These are phyloP conservation scores for Pythium chondricola DNA, from an alignment of 352 stramenopile species.

Conservation along the genomic window DNA sequence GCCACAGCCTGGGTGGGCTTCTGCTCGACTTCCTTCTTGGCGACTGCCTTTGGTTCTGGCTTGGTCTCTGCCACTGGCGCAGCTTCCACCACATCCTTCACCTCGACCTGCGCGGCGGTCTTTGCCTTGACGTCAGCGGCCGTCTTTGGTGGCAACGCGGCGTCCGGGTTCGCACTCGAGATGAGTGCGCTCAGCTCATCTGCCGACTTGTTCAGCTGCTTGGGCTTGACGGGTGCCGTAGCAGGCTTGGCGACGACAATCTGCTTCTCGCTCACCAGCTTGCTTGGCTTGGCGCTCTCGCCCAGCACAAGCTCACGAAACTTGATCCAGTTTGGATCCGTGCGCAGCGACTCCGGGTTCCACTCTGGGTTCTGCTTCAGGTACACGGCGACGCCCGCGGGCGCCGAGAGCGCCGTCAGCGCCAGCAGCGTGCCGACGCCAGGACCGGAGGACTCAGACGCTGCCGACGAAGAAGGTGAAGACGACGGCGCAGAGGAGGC, in stretches of 20 bases:
- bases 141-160: conserved; percentile 12
- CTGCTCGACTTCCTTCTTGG: conserved; percentile 16
- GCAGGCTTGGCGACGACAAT: conserved; percentile 6
- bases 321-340: conserved; percentile 61
- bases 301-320: conserved; percentile 72
- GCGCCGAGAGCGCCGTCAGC: conserved; percentile 38
- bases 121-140: conserved; percentile 4
- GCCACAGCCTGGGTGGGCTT: too few relatives aligned
- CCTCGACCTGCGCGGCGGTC: conserved; percentile 10
- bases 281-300: conserved; percentile 14
- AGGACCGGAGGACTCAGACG: conserved; percentile 27
- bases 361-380: conserved; percentile 73
- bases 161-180: conserved; percentile 26
- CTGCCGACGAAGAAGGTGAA: conserved; percentile 19
- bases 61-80: not conserved
- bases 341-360: conserved; percentile 55
- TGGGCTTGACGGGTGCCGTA: conserved; percentile 4
- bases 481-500: conserved; percentile 14
- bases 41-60: not conserved
- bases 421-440: conserved; percentile 35
- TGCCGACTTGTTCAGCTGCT: conserved; percentile 23
- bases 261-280: conserved; percentile 1
- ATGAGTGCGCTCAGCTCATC: conserved; percentile 50
- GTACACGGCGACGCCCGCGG: conserved; percentile 52
- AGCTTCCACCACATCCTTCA: not conserved